Percentiles rank a stretch among this genome's conserved stretches.
Conservation (phyloP, 1,139 yeast genomes). For the Debaryomyces robertsiae region DNA sequence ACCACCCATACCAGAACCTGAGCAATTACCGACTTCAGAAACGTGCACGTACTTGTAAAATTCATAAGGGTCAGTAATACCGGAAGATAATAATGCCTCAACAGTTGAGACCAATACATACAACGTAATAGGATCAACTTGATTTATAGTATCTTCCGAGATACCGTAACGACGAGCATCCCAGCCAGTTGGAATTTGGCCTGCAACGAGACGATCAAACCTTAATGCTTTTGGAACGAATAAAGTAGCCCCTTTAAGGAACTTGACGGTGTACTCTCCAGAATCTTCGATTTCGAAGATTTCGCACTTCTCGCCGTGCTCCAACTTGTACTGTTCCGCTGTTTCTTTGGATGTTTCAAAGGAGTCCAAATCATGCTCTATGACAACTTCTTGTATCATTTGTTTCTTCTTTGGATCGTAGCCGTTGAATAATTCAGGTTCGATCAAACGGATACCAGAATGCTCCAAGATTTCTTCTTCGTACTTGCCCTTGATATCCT, state of each 20-base stretch:
- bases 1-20: constrained; percentile 99
- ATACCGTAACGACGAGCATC: constrained; percentile 93
- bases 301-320: constrained; percentile 94
- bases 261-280: constrained; percentile 88
- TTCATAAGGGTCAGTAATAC: constrained; percentile 97
- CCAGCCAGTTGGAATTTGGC: constrained; percentile 99
- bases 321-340: constrained; percentile 90
- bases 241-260: constrained; percentile 91
- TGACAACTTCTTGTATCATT: constrained; percentile 90
- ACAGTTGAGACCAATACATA: constrained; percentile 91
- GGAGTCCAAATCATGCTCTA: constrained; percentile 94
- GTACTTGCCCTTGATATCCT: constrained; percentile 87
- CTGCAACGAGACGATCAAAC: constrained; percentile 96
- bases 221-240: constrained; percentile 93
- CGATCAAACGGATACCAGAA: constrained; percentile 94
- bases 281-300: constrained; percentile 84
- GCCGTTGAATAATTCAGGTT: constrained; percentile 91
- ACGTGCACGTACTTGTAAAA: constrained; percentile 97
- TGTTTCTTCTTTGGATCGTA: constrained; percentile 94
- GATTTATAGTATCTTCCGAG: constrained; percentile 86
- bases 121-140: constrained; percentile 95
- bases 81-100: constrained; percentile 90
- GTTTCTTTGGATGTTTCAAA: constrained; percentile 95
- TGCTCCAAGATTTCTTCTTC: constrained; percentile 88
- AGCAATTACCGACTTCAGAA: constrained; percentile 98